These are phyloP conservation scores for Ustilago tritici DNA, from an alignment of 1,284 basidiomycete species.

Conservation along the genomic window DNA sequence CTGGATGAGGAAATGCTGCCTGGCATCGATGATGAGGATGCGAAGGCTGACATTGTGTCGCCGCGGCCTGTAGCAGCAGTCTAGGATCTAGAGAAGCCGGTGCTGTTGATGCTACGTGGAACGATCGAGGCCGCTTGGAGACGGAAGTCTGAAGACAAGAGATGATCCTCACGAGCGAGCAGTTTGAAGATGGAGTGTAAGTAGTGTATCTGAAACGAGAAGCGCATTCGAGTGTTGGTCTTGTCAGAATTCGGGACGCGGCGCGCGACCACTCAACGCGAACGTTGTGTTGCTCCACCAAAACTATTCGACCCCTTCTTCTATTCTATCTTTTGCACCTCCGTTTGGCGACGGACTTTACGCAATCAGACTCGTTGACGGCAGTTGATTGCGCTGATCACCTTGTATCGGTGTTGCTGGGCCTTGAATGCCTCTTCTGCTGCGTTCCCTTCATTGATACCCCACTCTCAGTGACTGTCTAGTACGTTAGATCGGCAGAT, in stretches of 20 bases:
- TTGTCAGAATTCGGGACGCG: conserved; percentile 14
- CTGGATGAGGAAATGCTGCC: conserved; percentile 24
- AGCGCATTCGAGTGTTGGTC: conserved; percentile 26
- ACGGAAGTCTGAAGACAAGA: background rate
- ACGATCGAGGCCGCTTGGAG: background rate
- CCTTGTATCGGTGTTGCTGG: too few species aligned
- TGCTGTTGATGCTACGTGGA: background rate
- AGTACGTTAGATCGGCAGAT: conserved; percentile 1
- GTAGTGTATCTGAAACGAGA: background rate
- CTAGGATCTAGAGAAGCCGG: background rate
- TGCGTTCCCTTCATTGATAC: too few species aligned
- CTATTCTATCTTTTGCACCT: background rate
- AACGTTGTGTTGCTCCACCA: background rate
- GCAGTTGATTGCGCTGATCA: too few species aligned
- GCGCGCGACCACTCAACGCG: conserved; percentile 37
- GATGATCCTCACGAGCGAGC: background rate
- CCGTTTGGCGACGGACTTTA: too few species aligned
- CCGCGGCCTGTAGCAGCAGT: background rate
- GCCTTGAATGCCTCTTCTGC: too few species aligned
- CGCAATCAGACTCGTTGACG: background rate
- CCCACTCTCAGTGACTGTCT: background rate
- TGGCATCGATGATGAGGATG: conserved; percentile 15
- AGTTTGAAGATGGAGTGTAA: background rate
- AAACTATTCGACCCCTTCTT: background rate
- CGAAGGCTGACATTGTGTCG: conserved; percentile 16